phyloP scores from a whole-genome alignment of 73 alveolate species.

The Paramecium octaurelia region DNA sequence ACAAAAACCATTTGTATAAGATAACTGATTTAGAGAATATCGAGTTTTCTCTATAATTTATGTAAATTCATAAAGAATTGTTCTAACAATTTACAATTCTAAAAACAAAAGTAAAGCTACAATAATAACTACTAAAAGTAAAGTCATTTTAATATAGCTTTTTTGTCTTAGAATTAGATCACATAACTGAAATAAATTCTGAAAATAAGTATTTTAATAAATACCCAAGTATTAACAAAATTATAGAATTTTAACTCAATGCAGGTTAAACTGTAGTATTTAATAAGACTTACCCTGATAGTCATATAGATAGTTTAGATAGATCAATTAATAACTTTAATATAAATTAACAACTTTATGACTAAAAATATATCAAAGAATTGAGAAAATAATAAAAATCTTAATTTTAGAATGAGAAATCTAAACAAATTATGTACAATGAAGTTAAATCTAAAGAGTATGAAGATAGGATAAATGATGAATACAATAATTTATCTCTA shows the following conservation, averaged over 20 bases:
- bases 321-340: not conserved
- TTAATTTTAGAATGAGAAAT: not conserved
- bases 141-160: not conserved
- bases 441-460: not conserved
- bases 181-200: not conserved
- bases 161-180: slow-evolving; percentile 14
- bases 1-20: not conserved
- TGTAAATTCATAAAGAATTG: not conserved
- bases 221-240: not conserved
- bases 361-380: not conserved
- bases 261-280: not conserved
- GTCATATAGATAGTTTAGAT: not conserved
- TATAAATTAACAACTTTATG: not conserved
- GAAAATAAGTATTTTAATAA: not conserved
- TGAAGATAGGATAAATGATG: not conserved
- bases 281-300: not conserved
- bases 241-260: not conserved
- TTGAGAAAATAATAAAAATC: not conserved
- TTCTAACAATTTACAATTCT: not conserved
- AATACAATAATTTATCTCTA: not conserved
- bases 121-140: not conserved
- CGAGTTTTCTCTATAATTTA: not conserved
- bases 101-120: not conserved
- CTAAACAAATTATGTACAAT: not conserved
- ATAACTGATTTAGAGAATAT: not conserved